Conservation (phyloP, 306 rosid genomes). For the Glycine latifolia region DNA sequence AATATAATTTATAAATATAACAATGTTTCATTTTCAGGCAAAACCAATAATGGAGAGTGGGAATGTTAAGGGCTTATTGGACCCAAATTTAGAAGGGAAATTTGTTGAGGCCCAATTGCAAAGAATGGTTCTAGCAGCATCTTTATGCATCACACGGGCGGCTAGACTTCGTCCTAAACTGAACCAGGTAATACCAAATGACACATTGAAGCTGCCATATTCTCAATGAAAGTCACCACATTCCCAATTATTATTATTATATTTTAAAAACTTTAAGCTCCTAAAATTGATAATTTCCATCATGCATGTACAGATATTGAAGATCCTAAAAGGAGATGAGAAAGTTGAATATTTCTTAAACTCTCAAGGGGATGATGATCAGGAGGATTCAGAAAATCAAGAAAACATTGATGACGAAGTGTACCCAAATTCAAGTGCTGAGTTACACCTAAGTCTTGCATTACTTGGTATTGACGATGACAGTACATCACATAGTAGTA, state of each 20-base stretch:
- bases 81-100: slow-evolving; percentile 72
- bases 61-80: slow-evolving; percentile 61
- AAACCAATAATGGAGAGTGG: slow-evolving; percentile 77
- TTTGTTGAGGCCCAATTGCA: slow-evolving; percentile 65
- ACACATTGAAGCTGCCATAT: background rate
- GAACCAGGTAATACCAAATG: slow-evolving; percentile 64
- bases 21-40: slow-evolving; percentile 65
- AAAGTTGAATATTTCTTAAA: slow-evolving; percentile 45
- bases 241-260: too few species aligned
- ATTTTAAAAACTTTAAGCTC: too few species aligned
- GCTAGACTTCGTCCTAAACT: slow-evolving; percentile 84
- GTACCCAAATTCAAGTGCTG: slow-evolving; percentile 81
- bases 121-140: slow-evolving; percentile 82
- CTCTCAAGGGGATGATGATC: slow-evolving; percentile 12
- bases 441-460: slow-evolving; percentile 76
- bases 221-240: too few species aligned
- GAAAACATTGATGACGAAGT: slow-evolving; percentile 92
- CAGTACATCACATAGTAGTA: slow-evolving; percentile 59
- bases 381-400: slow-evolving; percentile 51
- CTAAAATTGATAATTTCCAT: slow-evolving; percentile 3
- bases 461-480: slow-evolving; percentile 73
- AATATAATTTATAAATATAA: background rate
- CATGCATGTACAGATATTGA: slow-evolving; percentile 62
- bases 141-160: slow-evolving; percentile 70
- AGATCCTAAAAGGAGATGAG: slow-evolving; percentile 70